Percentiles rank a stretch among this genome's conserved stretches.
phyloP scores from a whole-genome alignment of 2,329 filamentous ascomycete species.

The Fulvia fulva region DNA sequence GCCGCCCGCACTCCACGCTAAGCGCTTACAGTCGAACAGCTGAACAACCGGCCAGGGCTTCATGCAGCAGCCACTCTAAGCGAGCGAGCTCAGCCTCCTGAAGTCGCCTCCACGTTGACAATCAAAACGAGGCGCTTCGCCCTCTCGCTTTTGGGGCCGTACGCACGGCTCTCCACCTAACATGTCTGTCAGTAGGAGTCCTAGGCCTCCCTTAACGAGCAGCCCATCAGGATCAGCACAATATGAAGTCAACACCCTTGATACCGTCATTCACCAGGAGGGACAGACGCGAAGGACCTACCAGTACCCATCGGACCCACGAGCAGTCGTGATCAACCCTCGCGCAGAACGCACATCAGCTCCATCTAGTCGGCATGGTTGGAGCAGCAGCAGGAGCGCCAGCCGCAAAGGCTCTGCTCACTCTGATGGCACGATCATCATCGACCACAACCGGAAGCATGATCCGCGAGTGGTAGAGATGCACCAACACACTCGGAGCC shows the following conservation, averaged over 20 bases:
- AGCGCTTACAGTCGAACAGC: not conserved
- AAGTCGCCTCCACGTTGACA: not conserved
- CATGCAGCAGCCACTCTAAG: not conserved
- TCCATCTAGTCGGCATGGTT: not conserved
- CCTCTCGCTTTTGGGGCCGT: not conserved
- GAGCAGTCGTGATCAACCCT: not conserved
- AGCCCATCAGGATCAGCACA: not conserved
- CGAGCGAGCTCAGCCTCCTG: not conserved
- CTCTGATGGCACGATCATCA: not conserved
- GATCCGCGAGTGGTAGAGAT: not conserved
- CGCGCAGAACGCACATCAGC: not conserved
- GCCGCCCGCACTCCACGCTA: not conserved
- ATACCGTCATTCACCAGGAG: not conserved
- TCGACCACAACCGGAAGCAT: not conserved
- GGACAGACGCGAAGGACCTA: not conserved
- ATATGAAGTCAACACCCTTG: not conserved
- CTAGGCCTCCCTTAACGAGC: not conserved
- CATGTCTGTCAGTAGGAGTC: not conserved
- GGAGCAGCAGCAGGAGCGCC: not conserved
- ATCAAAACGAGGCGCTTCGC: not conserved
- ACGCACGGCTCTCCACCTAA: not conserved
- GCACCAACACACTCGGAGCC: not conserved
- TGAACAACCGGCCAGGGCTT: not conserved
- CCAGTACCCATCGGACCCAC: not conserved
- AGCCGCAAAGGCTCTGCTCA: constrained; percentile 1